Percentiles rank a stretch among this genome's conserved stretches.
Evolutionary conservation across 2,329 filamentous ascomycete species (phyloP).

Genomic region (Cyphellophora europaea): DNA sequence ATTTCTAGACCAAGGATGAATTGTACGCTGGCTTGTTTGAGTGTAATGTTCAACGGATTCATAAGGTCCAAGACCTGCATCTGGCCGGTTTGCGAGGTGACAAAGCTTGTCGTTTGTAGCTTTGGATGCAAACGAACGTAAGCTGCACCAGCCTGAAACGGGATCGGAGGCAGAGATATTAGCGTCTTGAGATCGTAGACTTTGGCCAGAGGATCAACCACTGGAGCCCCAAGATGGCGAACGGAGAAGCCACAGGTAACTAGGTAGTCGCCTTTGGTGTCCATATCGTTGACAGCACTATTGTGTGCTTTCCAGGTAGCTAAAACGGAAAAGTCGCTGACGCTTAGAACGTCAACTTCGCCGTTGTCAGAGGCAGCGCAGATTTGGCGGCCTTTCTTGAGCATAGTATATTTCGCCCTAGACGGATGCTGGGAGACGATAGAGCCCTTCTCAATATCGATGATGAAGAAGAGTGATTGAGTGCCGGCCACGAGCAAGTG

Average conservation of each 20-base stretch:
- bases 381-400: constrained; percentile 81
- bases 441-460: constrained; percentile 63
- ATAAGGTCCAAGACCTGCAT: constrained; percentile 94
- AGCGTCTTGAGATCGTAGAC: constrained; percentile 93
- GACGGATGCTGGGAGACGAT: constrained; percentile 64
- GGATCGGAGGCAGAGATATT: constrained; percentile 77
- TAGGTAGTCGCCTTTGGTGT: constrained; percentile 88
- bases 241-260: constrained; percentile 91
- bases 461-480: constrained; percentile 75
- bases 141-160: constrained; percentile 83
- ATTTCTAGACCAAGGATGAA: constrained; percentile 76
- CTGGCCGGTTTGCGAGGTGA: constrained; percentile 83
- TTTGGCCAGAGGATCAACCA: constrained; percentile 86
- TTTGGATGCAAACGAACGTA: constrained; percentile 95
- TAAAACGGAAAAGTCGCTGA: constrained; percentile 64
- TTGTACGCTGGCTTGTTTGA: constrained; percentile 71
- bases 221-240: constrained; percentile 67
- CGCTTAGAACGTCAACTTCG: constrained; percentile 76
- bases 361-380: constrained; percentile 82
- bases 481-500: constrained; percentile 80
- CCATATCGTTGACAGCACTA: constrained; percentile 89
- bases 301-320: constrained; percentile 88
- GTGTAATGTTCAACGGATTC: constrained; percentile 80
- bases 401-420: constrained; percentile 73
- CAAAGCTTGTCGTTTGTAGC: constrained; percentile 88